phyloP scores from a whole-genome alignment of 257 asterid genomes.

The Buddleja alternifolia region DNA sequence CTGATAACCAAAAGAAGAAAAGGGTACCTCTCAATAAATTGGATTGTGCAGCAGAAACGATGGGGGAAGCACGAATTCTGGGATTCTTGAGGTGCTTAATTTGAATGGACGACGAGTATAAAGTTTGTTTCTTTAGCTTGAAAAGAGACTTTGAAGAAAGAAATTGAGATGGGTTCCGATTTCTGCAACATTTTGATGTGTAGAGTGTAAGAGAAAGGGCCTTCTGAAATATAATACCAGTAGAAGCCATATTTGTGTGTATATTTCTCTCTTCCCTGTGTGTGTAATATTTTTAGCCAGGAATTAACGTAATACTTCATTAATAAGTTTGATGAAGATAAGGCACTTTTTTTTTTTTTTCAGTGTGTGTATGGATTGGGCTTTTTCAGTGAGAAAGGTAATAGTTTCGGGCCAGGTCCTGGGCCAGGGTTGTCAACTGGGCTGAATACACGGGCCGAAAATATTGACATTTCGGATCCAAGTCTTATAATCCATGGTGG shows the following conservation, averaged over 20 bases:
- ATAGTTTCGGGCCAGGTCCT: neutral
- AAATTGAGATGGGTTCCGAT: conserved; percentile 38
- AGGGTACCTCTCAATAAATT: conserved; percentile 61
- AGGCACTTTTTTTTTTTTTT: too few species aligned
- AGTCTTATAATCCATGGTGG: too few species aligned
- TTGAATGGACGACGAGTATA: conserved; percentile 34
- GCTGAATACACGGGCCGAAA: too few species aligned
- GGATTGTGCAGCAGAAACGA: conserved; percentile 55
- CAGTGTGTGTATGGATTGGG: neutral
- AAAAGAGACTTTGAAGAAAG: conserved; percentile 36
- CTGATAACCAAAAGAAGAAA: neutral
- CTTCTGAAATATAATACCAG: conserved; percentile 13
- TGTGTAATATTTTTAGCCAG: conserved; percentile 4
- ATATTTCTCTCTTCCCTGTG: neutral
- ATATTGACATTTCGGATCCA: too few species aligned
- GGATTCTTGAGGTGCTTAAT: conserved; percentile 38
- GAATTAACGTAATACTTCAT: neutral
- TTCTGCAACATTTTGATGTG: conserved; percentile 25
- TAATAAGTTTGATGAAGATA: neutral
- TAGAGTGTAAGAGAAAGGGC: conserved; percentile 7
- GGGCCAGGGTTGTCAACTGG: neutral
- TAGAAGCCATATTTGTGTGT: conserved; percentile 28
- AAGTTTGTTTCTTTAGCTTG: conserved; percentile 41
- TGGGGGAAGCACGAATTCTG: conserved; percentile 33
- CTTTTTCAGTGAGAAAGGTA: neutral